phyloP scores from a whole-genome alignment of 2,329 filamentous ascomycete species.

The Verticillium dahliae region DNA sequence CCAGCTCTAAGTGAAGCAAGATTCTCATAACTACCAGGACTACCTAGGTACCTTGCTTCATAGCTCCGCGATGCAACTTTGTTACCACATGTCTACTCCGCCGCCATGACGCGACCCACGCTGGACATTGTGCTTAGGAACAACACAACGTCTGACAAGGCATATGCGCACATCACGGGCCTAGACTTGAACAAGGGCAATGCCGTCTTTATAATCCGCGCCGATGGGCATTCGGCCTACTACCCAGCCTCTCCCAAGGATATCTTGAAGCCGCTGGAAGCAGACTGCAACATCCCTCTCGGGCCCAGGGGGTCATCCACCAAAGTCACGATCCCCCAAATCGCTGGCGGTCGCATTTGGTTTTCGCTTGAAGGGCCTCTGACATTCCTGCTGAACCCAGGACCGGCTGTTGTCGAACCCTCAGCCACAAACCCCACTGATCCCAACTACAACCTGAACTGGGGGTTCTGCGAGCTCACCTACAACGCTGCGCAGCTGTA shows the following conservation, averaged over 20 bases:
- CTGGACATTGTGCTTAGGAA: constrained; percentile 60
- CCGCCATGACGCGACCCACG: constrained; percentile 26
- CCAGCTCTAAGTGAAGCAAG: not conserved
- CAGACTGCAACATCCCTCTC: constrained; percentile 57
- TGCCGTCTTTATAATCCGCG: constrained; percentile 53
- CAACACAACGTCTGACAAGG: constrained; percentile 51
- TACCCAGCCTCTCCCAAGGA: constrained; percentile 53
- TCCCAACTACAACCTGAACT: constrained; percentile 53
- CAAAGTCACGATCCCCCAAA: constrained; percentile 59
- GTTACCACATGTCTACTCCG: not conserved
- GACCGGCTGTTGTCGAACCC: constrained; percentile 68
- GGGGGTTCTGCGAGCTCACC: constrained; percentile 66
- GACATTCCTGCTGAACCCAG: constrained; percentile 65
- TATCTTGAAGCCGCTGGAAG: constrained; percentile 42
- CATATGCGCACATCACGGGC: constrained; percentile 68
- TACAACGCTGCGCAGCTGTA: constrained; percentile 56
- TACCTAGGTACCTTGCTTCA: no score
- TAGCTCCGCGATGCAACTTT: no score
- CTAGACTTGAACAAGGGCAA: constrained; percentile 53
- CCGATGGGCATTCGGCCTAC: constrained; percentile 61
- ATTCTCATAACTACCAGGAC: no score
- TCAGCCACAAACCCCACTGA: constrained; percentile 61
- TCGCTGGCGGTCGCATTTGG: constrained; percentile 68
- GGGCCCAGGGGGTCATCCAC: constrained; percentile 53
- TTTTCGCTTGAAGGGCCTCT: constrained; percentile 56